These are phyloP conservation scores for Xylaria sp. DNA, from an alignment of 2,329 filamentous ascomycete genomes.

Conservation along the genomic window DNA sequence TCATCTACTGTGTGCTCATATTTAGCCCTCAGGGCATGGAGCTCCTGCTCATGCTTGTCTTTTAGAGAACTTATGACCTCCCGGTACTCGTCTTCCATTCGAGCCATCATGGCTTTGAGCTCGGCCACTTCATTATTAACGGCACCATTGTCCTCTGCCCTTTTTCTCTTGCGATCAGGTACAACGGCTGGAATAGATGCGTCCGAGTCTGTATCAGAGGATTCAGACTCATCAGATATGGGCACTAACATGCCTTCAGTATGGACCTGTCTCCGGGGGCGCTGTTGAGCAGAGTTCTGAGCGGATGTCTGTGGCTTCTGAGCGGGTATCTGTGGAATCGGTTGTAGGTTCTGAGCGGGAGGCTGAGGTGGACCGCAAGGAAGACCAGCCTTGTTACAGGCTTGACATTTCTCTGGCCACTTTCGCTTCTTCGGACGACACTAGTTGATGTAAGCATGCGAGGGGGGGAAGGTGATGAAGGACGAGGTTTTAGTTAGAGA, in stretches of 20 bases:
- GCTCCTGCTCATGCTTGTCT: background rate
- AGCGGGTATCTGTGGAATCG: too few species aligned
- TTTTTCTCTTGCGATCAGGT: conserved; percentile 1
- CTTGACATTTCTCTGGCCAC: conserved; percentile 1
- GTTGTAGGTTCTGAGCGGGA: too few species aligned
- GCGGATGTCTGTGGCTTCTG: too few species aligned
- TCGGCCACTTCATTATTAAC: background rate
- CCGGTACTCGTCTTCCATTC: conserved; percentile 1
- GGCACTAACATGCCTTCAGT: background rate
- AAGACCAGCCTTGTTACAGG: background rate
- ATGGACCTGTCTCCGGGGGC: background rate
- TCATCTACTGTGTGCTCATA: background rate
- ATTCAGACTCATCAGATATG: background rate
- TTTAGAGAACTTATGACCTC: background rate
- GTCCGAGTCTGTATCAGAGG: background rate
- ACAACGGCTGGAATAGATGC: conserved; percentile 1
- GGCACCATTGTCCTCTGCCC: background rate
- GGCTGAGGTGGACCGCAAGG: background rate
- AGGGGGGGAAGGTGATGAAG: background rate
- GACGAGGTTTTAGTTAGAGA: background rate
- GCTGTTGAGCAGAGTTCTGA: background rate
- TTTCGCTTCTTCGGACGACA: background rate
- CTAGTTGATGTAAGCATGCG: too few species aligned
- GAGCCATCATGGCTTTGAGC: background rate
- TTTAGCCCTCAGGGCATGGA: background rate